Base-by-base conservation (phyloP, 331 rosid genomes). In the Acacia pycnantha region DNA sequence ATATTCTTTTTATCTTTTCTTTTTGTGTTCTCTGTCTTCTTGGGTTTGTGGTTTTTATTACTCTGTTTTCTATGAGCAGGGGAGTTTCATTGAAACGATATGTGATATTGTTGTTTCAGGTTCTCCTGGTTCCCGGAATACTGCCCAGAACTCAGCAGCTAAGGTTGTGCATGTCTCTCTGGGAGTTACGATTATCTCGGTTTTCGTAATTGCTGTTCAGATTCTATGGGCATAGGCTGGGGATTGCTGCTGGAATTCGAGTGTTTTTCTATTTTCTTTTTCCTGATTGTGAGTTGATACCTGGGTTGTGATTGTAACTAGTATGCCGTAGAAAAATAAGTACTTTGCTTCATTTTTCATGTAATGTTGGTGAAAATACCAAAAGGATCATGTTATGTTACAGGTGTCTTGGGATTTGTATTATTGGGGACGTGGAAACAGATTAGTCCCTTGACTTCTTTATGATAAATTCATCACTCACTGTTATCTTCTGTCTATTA, bases 121-220 rank as follows among this genome's bases (percentile, higher is more conserved):
- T 84, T 81, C 88, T 16, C 80, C 65, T 35, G 82, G 82, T 13
- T 77, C 86, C 10, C 13, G 2, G 12, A 79, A 82, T 29, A 53
- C 80, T 14, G 73, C 62, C 46, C 62, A 61, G 27, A 79, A 71
- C 70, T 79, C 88, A 11, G 83, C 84, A 19, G 35, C 71, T 14
- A 65, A 47, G 53, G 10, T 8, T 8, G 10, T 46, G 58, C 14
- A 26, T 1, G 21, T 66, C 70, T 69, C 88, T 8, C 6, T 0
- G 33, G 76, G 58, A 15, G 54, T 76, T 16, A 6, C 73, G 4
- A 15, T 41, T 21, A 64, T 76, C 12, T 13, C 74, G 18, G 81
- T 72, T 51, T 16, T 66, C 10, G 70, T 37, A 29, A 40, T 74
- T 40, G 24, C 59, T 58, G 71, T 62, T 50, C 53, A 44, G 44